Evolutionary conservation across 257 asterid species (phyloP).

Genomic region (Nicotiana otophora): DNA sequence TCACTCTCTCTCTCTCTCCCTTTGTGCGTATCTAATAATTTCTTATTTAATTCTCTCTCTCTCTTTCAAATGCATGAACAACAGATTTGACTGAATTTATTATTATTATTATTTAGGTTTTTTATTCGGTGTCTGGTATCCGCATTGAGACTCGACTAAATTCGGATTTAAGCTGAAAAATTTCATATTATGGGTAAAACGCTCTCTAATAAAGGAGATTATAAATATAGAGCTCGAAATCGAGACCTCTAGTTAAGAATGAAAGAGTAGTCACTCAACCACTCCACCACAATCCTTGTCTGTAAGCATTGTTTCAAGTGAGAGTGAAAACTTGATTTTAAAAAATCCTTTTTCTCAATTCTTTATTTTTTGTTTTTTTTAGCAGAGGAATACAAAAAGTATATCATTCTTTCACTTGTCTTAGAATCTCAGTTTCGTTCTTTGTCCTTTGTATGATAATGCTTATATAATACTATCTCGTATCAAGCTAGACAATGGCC

Average conservation of each 20-base stretch:
- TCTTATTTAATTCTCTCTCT: conserved; percentile 2
- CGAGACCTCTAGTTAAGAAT: accelerated
- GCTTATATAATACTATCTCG: neutral
- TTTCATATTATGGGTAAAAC: too few species aligned
- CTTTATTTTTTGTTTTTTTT: too few species aligned
- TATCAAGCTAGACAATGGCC: neutral
- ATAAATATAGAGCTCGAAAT: too few species aligned
- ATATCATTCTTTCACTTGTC: neutral
- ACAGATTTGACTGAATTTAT: neutral
- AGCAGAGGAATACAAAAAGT: neutral
- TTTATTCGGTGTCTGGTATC: too few species aligned
- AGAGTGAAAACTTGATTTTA: neutral
- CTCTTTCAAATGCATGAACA: conserved; percentile 5
- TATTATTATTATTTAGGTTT: too few species aligned
- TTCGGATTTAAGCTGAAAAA: too few species aligned
- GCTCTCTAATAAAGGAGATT: too few species aligned
- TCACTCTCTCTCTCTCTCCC: neutral
- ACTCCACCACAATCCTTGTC: too few species aligned
- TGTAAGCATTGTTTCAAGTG: neutral
- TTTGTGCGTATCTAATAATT: neutral
- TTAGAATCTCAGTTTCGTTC: neutral
- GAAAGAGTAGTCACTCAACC: too few species aligned
- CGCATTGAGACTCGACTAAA: too few species aligned
- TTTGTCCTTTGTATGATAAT: neutral
- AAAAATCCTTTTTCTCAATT: neutral